Evolutionary conservation across 1,284 basidiomycete species (phyloP), one percentile per base, ranked within the genome.

Genomic region (Microbotryum intermedium): DNA sequence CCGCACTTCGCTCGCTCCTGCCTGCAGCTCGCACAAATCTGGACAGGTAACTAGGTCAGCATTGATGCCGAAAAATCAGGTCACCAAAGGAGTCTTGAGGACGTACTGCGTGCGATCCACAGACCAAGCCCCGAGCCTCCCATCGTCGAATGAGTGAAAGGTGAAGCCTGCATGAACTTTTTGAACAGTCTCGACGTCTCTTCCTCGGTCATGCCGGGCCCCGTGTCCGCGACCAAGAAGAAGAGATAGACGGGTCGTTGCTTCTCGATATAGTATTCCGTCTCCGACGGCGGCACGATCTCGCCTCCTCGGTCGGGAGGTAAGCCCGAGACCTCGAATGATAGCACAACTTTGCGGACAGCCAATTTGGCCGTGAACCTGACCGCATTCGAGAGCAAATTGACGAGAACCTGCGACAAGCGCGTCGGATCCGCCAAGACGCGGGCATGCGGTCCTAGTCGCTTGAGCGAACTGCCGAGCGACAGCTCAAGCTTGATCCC

Each of bases 1-100:
- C 0, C 49, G 43, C 13, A 65, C 64, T 20, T 65, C 60, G 47
- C 62, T 62, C 11, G 53, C 52, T 4, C 64, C 64, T 8, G 53
- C 53, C 46, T 60, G 64, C 6, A 65, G 50, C 53, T 65, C 63
- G 55, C 63, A 65, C 9, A 65, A 58, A 43, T 64, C 62, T 64
- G 47, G 45, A 16, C 45, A 46, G 6, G 8, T 6, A n/a, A 5
- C 13, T 5, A 46, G n/a, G 20, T n/a, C 45, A 46, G 45, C 45
- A 46, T 25, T 4, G 45, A 16, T 16, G 29, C 29, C 5, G 29
- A 30, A 10, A 10, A 30, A 10, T 6, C 5, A 30, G 10, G 29
- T 10, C 29, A 30, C 29, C 10, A 30, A 30, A 30, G 10, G 6
- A 6, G 10, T 10, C 10, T 30, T 2, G 18, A 20, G 9, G 21